Percentiles rank a stretch among this genome's conserved stretches.
Conservation (phyloP, 1,284 basidiomycete species). For the Sporisorium reilianum region DNA sequence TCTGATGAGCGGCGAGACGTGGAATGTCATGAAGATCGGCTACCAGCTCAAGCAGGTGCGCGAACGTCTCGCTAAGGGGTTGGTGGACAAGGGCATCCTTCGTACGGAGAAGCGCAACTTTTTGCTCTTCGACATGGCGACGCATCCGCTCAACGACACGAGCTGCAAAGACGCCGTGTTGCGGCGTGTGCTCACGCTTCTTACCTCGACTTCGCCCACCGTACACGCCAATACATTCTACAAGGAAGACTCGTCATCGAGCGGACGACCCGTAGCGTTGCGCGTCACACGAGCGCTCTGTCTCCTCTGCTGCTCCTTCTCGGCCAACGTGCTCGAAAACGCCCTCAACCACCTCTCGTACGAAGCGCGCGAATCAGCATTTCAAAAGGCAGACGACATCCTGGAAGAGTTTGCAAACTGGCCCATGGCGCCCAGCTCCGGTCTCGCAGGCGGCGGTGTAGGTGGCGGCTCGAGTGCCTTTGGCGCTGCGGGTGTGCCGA, state of each 20-base stretch:
- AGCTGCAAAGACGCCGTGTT: conserved; percentile 65
- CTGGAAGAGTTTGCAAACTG: conserved; percentile 63
- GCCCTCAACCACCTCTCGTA: conserved; percentile 65
- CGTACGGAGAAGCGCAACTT: conserved; percentile 69
- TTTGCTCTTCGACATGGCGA: conserved; percentile 69
- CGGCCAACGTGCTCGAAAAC: conserved; percentile 67
- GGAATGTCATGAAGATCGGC: conserved; percentile 68
- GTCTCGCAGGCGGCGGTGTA: conserved; percentile 39
- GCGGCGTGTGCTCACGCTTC: conserved; percentile 58
- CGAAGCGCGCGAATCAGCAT: conserved; percentile 59
- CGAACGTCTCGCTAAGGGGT: conserved; percentile 67
- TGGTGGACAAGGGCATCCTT: conserved; percentile 68
- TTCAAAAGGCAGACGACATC: conserved; percentile 62
- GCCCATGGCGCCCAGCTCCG: conserved; percentile 67
- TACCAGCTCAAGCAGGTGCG: conserved; percentile 69
- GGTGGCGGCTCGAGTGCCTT: conserved; percentile 31
- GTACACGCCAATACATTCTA: conserved; percentile 58
- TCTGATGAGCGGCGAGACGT: conserved; percentile 68
- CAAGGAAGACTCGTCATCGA: conserved; percentile 48
- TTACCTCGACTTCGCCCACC: conserved; percentile 51
- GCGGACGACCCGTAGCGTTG: conserved; percentile 37
- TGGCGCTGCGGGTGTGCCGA: conserved; percentile 22
- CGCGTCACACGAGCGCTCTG: conserved; percentile 62
- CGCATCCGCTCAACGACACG: conserved; percentile 66
- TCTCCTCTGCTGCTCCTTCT: conserved; percentile 62